Evolutionary conservation across 345 rosid species (phyloP).

Genomic region (Eucalyptus decipiens): DNA sequence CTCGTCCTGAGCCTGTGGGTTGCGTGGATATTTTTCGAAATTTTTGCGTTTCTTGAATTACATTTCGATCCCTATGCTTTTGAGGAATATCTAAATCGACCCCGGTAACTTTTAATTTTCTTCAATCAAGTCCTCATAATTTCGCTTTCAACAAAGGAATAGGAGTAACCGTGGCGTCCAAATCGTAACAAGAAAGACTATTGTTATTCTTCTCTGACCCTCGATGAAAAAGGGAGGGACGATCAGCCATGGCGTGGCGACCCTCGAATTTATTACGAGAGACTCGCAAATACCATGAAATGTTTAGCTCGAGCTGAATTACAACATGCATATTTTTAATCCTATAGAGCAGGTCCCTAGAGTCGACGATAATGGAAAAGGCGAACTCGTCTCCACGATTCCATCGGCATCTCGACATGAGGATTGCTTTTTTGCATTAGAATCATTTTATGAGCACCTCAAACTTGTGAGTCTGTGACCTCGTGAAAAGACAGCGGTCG

Average conservation of each 20-base stretch:
- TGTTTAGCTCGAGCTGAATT: background rate
- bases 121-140: background rate
- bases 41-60: background rate
- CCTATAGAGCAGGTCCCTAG: background rate
- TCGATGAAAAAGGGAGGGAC: background rate
- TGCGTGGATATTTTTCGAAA: background rate
- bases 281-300: rapidly evolving
- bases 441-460: background rate
- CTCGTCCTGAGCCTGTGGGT: no score
- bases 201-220: background rate
- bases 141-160: background rate
- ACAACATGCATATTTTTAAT: background rate
- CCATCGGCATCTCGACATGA: background rate
- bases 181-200: background rate
- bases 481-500: rapidly evolving
- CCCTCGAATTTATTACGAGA: rapidly evolving
- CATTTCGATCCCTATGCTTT: background rate
- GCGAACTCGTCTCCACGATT: background rate
- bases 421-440: background rate
- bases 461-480: background rate
- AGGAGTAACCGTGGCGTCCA: background rate
- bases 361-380: background rate
- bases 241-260: rapidly evolving
- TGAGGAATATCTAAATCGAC: background rate
- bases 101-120: background rate